Conservation (phyloP, 805 yeast genomes). For the Tetrapisispora phaffii region DNA sequence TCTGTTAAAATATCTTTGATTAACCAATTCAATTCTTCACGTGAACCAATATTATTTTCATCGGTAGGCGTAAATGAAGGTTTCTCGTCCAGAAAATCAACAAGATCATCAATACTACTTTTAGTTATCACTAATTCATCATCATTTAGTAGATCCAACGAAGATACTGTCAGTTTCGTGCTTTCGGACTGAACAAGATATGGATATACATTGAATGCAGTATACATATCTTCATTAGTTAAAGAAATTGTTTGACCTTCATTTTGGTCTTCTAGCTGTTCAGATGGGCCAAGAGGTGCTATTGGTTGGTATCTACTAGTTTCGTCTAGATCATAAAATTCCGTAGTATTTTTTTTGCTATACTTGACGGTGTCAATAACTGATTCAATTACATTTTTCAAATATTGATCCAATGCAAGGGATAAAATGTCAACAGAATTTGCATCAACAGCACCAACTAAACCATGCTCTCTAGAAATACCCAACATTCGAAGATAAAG, state of each 20-base stretch:
- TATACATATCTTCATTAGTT: slow-evolving; percentile 57
- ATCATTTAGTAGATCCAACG: slow-evolving; percentile 48
- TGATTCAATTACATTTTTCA: slow-evolving; percentile 63
- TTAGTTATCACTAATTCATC: slow-evolving; percentile 30
- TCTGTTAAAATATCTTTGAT: slow-evolving; percentile 53
- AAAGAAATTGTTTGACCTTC: slow-evolving; percentile 26
- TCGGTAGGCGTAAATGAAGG: slow-evolving; percentile 27
- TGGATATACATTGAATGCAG: slow-evolving; percentile 55
- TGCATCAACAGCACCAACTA: slow-evolving; percentile 70
- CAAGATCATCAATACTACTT: slow-evolving; percentile 29
- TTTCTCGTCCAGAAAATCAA: slow-evolving; percentile 23
- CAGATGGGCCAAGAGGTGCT: neutral
- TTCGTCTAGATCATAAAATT: slow-evolving; percentile 27
- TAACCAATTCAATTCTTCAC: slow-evolving; percentile 63
- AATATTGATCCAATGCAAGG: slow-evolving; percentile 73
- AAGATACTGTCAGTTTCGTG: slow-evolving; percentile 41
- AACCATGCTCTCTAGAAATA: slow-evolving; percentile 80
- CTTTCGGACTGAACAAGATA: slow-evolving; percentile 58
- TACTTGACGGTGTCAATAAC: slow-evolving; percentile 64
- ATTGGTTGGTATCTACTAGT: slow-evolving; percentile 24
- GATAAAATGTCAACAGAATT: slow-evolving; percentile 67
- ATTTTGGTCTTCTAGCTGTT: neutral
- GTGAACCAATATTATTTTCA: slow-evolving; percentile 42
- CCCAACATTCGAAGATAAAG: slow-evolving; percentile 65
- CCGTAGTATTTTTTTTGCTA: slow-evolving; percentile 39